Evolutionary conservation across 768 basidiomycete species (phyloP).

Genomic region (Pholiota microspora): DNA sequence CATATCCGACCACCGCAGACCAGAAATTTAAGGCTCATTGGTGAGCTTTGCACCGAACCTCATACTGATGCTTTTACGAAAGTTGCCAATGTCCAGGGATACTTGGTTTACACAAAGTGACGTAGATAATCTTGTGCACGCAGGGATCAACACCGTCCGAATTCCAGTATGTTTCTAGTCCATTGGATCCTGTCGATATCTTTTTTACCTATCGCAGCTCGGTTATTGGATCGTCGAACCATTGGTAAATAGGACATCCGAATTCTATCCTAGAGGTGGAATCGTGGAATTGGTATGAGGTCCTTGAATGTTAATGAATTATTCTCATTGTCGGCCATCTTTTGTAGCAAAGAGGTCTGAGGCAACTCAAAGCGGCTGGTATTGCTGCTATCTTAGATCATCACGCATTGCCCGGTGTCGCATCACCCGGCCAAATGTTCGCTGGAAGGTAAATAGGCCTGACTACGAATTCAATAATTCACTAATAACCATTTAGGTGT

Average conservation of each 20-base stretch:
- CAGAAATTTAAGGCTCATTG: slow-evolving; percentile 61
- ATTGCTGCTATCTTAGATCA: slow-evolving; percentile 67
- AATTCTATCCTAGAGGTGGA: slow-evolving; percentile 71
- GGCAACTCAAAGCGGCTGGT: slow-evolving; percentile 56
- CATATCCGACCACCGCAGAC: slow-evolving; percentile 59
- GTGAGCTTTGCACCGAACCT: slow-evolving; percentile 27
- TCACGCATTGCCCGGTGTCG: slow-evolving; percentile 71
- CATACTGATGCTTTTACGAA: background rate
- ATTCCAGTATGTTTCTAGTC: slow-evolving; percentile 54
- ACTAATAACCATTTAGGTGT: slow-evolving; percentile 41
- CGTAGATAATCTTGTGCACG: slow-evolving; percentile 47
- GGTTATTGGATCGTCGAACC: slow-evolving; percentile 83
- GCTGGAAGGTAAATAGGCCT: slow-evolving; percentile 55
- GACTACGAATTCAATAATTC: background rate
- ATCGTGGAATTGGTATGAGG: slow-evolving; percentile 55
- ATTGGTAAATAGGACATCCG: slow-evolving; percentile 58
- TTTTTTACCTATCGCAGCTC: slow-evolving; percentile 40
- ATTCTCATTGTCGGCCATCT: background rate
- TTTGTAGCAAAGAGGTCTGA: slow-evolving; percentile 58
- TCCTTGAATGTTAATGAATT: background rate
- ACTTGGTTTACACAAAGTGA: slow-evolving; percentile 72
- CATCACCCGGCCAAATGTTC: slow-evolving; percentile 59
- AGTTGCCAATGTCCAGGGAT: slow-evolving; percentile 33
- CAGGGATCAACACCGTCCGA: slow-evolving; percentile 74
- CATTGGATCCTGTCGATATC: background rate